Conservation (phyloP, 441 rosid genomes). For the Pelargonium citronellum region DNA sequence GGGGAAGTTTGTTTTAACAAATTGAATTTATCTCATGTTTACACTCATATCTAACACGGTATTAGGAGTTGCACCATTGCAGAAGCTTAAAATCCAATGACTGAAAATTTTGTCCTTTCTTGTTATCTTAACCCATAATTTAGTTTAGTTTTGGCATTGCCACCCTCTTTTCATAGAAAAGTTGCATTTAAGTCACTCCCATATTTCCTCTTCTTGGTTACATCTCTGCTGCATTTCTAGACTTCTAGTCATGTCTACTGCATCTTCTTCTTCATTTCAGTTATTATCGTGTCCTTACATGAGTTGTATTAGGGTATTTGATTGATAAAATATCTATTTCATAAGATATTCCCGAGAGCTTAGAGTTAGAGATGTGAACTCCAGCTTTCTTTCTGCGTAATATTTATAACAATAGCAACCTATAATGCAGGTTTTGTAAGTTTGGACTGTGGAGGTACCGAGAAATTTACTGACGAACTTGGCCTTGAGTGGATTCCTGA, state of each 20-base stretch:
- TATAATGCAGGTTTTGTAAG: conserved; percentile 77
- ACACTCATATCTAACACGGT: background rate
- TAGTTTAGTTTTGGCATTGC: background rate
- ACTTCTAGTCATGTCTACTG: background rate
- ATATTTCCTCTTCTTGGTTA: background rate
- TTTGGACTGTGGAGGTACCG: conserved; percentile 78
- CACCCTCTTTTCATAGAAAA: background rate
- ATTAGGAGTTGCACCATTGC: background rate
- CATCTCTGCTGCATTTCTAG: background rate
- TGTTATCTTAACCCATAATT: background rate
- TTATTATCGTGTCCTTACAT: no score
- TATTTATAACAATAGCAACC: background rate
- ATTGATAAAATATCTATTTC: background rate
- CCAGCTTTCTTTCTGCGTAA: background rate
- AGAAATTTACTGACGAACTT: conserved; percentile 62
- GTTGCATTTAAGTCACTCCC: background rate
- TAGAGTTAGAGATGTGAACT: background rate
- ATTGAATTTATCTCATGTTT: background rate
- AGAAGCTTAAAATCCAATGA: background rate
- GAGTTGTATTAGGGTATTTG: background rate
- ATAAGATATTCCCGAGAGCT: background rate
- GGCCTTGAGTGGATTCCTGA: conserved; percentile 73
- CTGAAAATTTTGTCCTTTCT: background rate
- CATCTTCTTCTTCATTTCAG: background rate
- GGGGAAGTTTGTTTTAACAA: background rate